Base-by-base conservation (phyloP, 495 filamentous ascomycete genomes). In the Thermochaetoides thermophila region DNA sequence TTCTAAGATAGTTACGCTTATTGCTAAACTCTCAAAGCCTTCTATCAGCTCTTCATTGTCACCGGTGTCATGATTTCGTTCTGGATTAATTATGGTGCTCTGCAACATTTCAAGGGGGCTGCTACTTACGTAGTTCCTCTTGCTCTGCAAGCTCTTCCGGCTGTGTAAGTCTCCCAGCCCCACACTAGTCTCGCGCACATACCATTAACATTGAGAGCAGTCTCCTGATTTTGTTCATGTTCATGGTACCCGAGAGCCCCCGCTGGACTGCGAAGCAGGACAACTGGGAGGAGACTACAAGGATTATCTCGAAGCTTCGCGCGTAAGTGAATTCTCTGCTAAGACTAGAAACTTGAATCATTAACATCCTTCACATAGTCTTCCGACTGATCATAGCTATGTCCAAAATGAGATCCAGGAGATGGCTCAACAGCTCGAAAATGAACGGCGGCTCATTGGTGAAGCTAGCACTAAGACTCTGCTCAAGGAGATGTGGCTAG, bases 41-140 rank as follows among this genome's bases (percentile, higher is more conserved):
- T 81, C 35, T 81, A 81, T 44, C 76, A 82, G 42, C 64, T 81
- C 4, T 81, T 82, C 45, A 73, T 60, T 42, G 57, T 66, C 29
- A 59, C 61, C 22, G 76, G 76, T 14, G 69, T 69, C 43, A 78
- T 79, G 70, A 54, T 82, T 15, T 70, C 74, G 15, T 81, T 77
- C 56, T 61, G 55, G 69, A 64, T 74, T 37, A 75, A 78, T 52
- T 76, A 77, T 10, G 38, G 38, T 7, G 14, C 32, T 16, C 23
- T 70, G 19, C 50, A 71, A 22, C 65, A 73, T 44, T 44, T 69
- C 29, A 43, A 44, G 1, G 73, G 68, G 21, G 49, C 61, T 6
- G 50, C 65, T 13, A 37, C 34, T 16, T 37, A 19, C 17, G 29
- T 32, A 13, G 29, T 78, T 4, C 76, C 77, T 4, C 59, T 82